These are phyloP conservation scores for Ceratocystis destructans DNA, from an alignment of 2,329 filamentous ascomycete species.

Conservation along the genomic window DNA sequence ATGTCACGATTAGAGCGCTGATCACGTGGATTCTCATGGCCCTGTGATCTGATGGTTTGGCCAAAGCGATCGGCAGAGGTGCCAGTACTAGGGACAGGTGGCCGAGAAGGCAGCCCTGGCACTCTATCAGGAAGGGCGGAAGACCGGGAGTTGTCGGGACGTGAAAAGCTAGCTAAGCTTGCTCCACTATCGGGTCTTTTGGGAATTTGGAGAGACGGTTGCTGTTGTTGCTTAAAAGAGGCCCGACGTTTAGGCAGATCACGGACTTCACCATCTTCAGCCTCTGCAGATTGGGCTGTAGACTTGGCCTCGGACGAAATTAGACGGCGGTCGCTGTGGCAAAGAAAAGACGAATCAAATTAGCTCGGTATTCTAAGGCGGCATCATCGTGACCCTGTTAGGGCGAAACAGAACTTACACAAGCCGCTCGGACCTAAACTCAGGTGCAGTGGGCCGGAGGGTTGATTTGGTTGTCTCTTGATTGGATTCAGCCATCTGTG, in stretches of 20 bases:
- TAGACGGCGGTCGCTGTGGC: conserved; percentile 1
- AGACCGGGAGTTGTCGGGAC: not conserved
- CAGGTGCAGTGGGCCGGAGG: conserved; percentile 45
- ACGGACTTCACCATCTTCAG: conserved; percentile 57
- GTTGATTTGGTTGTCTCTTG: conserved; percentile 25
- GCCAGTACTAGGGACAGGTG: conserved; percentile 21
- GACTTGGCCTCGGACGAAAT: not conserved
- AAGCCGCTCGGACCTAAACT: conserved; percentile 47
- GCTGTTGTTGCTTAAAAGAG: conserved; percentile 26
- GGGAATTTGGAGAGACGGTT: conserved; percentile 9
- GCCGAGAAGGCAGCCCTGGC: conserved; percentile 15
- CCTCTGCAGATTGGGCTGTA: conserved; percentile 30
- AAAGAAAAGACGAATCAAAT: too few relatives aligned
- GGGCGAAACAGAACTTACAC: conserved; percentile 19
- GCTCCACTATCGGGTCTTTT: conserved; percentile 15
- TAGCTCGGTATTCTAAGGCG: too few relatives aligned
- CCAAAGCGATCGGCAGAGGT: conserved; percentile 9
- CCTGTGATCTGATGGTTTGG: not conserved
- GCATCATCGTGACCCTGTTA: too few relatives aligned
- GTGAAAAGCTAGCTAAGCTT: not conserved
- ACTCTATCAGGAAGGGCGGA: conserved; percentile 3
- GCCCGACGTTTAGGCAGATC: conserved; percentile 16
- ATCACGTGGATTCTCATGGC: conserved; percentile 10
- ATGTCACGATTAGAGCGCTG: conserved; percentile 9
- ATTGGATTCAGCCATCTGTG: not conserved